Conservation (phyloP, 768 basidiomycete genomes). For the Amanita inopinata region DNA sequence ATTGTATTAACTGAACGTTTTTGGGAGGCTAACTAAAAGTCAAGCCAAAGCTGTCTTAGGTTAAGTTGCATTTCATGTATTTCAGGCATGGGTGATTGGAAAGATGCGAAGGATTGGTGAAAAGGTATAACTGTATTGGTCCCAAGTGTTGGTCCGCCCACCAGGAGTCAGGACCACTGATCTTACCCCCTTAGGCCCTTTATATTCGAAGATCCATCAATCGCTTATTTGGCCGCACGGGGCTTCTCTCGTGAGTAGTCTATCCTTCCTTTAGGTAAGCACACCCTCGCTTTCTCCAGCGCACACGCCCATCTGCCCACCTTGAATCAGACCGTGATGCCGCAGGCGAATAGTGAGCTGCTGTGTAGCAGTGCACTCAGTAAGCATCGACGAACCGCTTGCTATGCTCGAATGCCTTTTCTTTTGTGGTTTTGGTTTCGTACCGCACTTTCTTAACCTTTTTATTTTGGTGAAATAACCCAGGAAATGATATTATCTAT, state of each 20-base stretch:
- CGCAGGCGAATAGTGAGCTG: slow-evolving; percentile 40
- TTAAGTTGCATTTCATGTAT: slow-evolving; percentile 29
- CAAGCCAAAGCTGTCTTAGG: not conserved
- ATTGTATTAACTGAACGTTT: slow-evolving; percentile 57
- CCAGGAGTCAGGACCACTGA: not conserved
- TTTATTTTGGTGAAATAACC: too few species aligned
- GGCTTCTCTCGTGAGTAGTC: slow-evolving; percentile 26
- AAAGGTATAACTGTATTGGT: slow-evolving; percentile 53
- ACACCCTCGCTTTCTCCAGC: slow-evolving; percentile 20
- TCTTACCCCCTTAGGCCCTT: slow-evolving; percentile 35
- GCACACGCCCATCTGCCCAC: slow-evolving; percentile 36
- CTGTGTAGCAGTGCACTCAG: slow-evolving; percentile 45
- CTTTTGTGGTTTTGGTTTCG: slow-evolving; percentile 59
- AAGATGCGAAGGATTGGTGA: slow-evolving; percentile 57
- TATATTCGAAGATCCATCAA: slow-evolving; percentile 46
- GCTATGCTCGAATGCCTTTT: slow-evolving; percentile 48
- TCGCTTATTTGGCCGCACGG: slow-evolving; percentile 50
- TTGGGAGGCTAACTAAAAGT: slow-evolving; percentile 40
- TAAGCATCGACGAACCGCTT: slow-evolving; percentile 50
- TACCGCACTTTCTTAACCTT: slow-evolving; percentile 46
- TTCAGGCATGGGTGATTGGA: slow-evolving; percentile 46
- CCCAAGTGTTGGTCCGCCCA: not conserved
- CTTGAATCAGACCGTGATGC: slow-evolving; percentile 47
- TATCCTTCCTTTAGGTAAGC: not conserved
- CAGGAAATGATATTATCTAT: slow-evolving; percentile 23